phyloP scores from a whole-genome alignment of 2,329 filamentous ascomycete species.

The Paecilomyces dactylethromorphus region DNA sequence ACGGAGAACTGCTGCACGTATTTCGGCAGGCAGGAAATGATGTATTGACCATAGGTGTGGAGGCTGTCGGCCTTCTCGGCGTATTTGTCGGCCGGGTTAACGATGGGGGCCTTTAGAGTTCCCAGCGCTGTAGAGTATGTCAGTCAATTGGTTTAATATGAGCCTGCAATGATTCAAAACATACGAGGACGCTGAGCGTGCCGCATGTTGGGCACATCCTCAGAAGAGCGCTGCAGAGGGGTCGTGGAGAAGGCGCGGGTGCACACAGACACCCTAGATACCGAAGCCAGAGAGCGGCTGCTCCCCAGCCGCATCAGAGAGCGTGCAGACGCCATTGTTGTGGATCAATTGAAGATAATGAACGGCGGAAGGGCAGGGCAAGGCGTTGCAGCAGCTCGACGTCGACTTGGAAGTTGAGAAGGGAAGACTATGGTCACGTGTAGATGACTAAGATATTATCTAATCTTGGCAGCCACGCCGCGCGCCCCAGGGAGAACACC shows the following conservation, averaged over 20 bases:
- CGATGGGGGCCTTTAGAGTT: conserved; percentile 67
- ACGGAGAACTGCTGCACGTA: conserved; percentile 99
- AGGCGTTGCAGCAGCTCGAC: conserved; percentile 18
- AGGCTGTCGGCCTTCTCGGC: conserved; percentile 77
- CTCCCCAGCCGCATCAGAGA: conserved; percentile 38
- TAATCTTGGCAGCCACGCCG: conserved; percentile 9
- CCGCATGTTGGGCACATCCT: conserved; percentile 56
- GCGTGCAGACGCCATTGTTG: conserved; percentile 40
- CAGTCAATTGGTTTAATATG: conserved; percentile 1
- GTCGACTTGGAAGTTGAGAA: not conserved
- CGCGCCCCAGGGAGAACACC: not conserved
- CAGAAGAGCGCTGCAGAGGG: conserved; percentile 37
- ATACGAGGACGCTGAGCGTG: conserved; percentile 48
- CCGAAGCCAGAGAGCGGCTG: conserved; percentile 31
- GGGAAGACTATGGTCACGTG: conserved; percentile 14
- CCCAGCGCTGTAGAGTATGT: conserved; percentile 38
- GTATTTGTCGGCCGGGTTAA: conserved; percentile 93
- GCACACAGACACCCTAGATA: conserved; percentile 25
- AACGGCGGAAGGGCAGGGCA: conserved; percentile 16
- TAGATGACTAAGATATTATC: conserved; percentile 2
- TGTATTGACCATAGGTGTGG: conserved; percentile 91
- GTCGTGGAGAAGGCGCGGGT: conserved; percentile 33
- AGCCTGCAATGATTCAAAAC: conserved; percentile 15
- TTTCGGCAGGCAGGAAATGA: conserved; percentile 95
- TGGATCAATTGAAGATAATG: conserved; percentile 22